Percentiles rank a stretch among this genome's conserved stretches.
Conservation (phyloP, 2,329 filamentous ascomycete genomes). For the Xylariales sp. region DNA sequence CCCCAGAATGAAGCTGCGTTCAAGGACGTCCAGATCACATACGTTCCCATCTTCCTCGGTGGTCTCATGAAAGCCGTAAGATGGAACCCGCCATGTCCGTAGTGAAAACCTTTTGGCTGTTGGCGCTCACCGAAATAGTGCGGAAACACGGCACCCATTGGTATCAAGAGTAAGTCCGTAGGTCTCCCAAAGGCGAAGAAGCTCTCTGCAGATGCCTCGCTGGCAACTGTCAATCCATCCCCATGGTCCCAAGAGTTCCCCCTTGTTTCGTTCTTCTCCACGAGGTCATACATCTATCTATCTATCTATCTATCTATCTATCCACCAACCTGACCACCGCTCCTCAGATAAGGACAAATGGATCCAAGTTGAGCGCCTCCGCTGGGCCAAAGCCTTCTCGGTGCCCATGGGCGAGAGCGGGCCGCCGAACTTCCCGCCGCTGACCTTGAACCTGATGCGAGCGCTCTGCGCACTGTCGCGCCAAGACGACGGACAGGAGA, state of each 20-base stretch:
- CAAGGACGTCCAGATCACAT: constrained; percentile 24
- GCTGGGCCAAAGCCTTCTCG: constrained; percentile 29
- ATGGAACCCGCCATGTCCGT: too few relatives aligned
- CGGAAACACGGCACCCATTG: constrained; percentile 31
- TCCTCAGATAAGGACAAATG: constrained; percentile 32
- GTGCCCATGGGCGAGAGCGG: constrained; percentile 27
- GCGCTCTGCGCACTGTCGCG: constrained; percentile 24
- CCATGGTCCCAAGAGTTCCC: too few relatives aligned
- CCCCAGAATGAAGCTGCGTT: constrained; percentile 27
- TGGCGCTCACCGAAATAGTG: constrained; percentile 21
- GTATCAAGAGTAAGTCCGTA: constrained; percentile 31
- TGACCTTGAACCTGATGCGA: constrained; percentile 31
- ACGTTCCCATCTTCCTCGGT: constrained; percentile 33
- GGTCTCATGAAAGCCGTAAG: constrained; percentile 32
- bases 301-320: not conserved
- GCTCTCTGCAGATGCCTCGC: not conserved
- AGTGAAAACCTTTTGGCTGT: too few relatives aligned
- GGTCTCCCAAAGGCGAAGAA: not conserved
- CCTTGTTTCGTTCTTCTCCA: too few relatives aligned
- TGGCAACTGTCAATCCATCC: too few relatives aligned
- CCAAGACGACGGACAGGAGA: constrained; percentile 12
- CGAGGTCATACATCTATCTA: too few relatives aligned
- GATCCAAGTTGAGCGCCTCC: constrained; percentile 29
- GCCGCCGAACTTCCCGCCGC: constrained; percentile 32
- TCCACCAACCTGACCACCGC: not conserved